These are phyloP conservation scores for Osmozyma mogii DNA, from an alignment of 805 yeast genomes.

Conservation along the genomic window DNA sequence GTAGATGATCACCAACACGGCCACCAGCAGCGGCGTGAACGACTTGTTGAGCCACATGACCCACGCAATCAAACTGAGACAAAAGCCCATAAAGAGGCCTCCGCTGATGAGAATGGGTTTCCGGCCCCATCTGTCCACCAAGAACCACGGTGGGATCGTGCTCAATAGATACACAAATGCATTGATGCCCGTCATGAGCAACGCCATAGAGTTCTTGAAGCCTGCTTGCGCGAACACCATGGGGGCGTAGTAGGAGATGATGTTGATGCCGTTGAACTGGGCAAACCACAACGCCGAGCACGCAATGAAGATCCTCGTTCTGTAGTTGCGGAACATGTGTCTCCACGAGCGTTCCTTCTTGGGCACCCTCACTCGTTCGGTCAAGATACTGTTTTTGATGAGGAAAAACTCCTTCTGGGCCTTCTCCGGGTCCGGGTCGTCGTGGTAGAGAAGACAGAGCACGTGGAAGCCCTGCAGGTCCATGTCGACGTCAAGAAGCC, in stretches of 20 bases:
- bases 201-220: conserved; percentile 33
- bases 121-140: conserved; percentile 39
- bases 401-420: conserved; percentile 37
- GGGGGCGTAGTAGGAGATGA: conserved; percentile 52
- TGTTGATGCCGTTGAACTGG: conserved; percentile 47
- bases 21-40: conserved; percentile 32
- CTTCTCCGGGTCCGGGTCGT: conserved; percentile 22
- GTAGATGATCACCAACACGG: conserved; percentile 32
- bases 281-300: conserved; percentile 39
- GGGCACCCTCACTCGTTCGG: conserved; percentile 31
- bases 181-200: conserved; percentile 38
- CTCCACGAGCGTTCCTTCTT: conserved; percentile 34
- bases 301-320: conserved; percentile 27
- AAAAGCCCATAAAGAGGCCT: conserved; percentile 30
- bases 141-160: conserved; percentile 39
- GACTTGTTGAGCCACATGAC: conserved; percentile 24
- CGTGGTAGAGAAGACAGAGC: conserved; percentile 23
- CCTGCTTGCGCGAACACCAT: conserved; percentile 44
- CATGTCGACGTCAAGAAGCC: conserved; percentile 77
- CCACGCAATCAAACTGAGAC: conserved; percentile 26
- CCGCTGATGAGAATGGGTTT: conserved; percentile 37
- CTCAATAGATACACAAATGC: conserved; percentile 30
- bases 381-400: conserved; percentile 38
- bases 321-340: conserved; percentile 32
- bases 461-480: conserved; percentile 46